phyloP scores from a whole-genome alignment of 164 flowering plant species.

The Vitis rotundifolia region DNA sequence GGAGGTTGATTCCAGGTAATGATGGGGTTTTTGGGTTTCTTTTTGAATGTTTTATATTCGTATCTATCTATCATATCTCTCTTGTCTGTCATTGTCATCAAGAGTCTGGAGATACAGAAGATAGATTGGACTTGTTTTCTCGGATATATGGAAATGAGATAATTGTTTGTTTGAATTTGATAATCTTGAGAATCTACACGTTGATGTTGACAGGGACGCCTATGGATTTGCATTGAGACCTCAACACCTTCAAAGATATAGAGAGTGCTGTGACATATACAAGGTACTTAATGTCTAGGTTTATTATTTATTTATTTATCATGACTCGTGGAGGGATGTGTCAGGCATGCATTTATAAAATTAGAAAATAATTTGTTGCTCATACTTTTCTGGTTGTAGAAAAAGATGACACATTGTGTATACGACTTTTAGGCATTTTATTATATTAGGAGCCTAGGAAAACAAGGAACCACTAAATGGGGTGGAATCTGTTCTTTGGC shows the following conservation, averaged over 20 bases:
- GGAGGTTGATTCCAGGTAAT: conserved; percentile 53
- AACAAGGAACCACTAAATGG: too few relatives aligned
- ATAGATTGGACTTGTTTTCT: too few relatives aligned
- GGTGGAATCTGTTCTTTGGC: too few relatives aligned
- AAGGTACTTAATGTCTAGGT: conserved; percentile 25
- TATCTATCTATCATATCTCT: not conserved
- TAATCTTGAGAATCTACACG: not conserved
- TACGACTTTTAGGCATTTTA: too few relatives aligned
- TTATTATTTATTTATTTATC: not conserved
- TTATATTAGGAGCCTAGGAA: too few relatives aligned
- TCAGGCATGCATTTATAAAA: not conserved
- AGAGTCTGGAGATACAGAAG: too few relatives aligned
- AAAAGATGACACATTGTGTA: too few relatives aligned
- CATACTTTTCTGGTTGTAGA: too few relatives aligned
- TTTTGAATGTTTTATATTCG: not conserved
- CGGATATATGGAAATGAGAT: not conserved
- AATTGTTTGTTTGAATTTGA: not conserved
- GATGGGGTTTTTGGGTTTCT: not conserved
- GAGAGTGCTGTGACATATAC: conserved; percentile 70
- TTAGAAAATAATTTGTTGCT: not conserved
- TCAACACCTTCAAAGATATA: conserved; percentile 75
- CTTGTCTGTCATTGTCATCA: too few relatives aligned
- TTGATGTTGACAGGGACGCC: conserved; percentile 63
- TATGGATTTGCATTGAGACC: conserved; percentile 97
- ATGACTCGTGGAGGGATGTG: not conserved